A percentile compares a stretch with the other conserved stretches of the same genome.
These are phyloP conservation scores for Gossypium gossypioides DNA, from an alignment of 441 rosid species.

Conservation along the genomic window DNA sequence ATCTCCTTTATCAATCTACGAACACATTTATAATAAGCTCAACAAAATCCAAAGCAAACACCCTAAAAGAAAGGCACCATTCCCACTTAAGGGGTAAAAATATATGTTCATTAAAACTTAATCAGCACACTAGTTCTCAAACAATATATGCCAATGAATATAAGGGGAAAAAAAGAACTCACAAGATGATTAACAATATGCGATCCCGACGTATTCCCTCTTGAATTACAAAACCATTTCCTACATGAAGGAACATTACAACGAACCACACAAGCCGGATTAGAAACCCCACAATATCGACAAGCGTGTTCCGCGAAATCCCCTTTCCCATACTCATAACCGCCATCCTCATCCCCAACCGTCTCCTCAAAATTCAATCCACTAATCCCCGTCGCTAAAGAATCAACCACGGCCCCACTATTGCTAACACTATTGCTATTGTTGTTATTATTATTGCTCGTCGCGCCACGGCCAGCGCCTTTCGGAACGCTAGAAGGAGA, in stretches of 20 bases:
- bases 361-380: constrained; percentile 92
- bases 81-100: too few species aligned
- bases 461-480: constrained; percentile 28
- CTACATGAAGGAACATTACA: constrained; percentile 96
- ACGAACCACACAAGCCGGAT: constrained; percentile 93
- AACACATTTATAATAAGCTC: background rate
- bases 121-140: background rate
- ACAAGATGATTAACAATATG: constrained; percentile 98
- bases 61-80: background rate
- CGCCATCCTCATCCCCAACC: constrained; percentile 59
- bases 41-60: constrained; percentile 7
- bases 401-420: constrained; percentile 44
- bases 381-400: constrained; percentile 62
- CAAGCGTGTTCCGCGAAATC: constrained; percentile 92
- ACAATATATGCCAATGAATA: background rate
- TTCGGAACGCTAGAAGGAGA: constrained; percentile 31
- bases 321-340: constrained; percentile 64
- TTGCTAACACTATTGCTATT: background rate
- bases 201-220: constrained; percentile 99
- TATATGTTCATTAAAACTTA: background rate
- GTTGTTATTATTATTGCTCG: constrained; percentile 24
- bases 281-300: constrained; percentile 91
- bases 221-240: constrained; percentile 98
- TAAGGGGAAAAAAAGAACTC: constrained; percentile 16
- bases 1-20: background rate